These are phyloP conservation scores for Arthrinium puccinioides DNA, from an alignment of 2,329 filamentous ascomycete species.

Conservation along the genomic window DNA sequence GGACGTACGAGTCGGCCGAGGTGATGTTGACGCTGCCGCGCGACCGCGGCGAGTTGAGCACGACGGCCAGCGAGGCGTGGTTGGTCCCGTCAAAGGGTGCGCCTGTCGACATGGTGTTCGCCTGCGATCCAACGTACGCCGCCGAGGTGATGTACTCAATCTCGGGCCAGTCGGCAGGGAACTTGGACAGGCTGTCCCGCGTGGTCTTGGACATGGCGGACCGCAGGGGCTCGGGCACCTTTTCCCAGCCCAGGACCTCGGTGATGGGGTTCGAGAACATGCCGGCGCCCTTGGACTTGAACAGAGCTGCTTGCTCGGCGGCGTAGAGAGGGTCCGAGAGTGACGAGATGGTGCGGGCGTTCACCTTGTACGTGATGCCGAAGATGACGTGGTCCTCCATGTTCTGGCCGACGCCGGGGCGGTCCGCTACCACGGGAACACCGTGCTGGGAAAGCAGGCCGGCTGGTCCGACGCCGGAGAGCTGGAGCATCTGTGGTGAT, in stretches of 20 bases:
- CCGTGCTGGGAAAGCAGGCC: slow-evolving; percentile 17
- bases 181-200: slow-evolving; percentile 43
- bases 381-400: slow-evolving; percentile 29
- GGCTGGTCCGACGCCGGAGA: slow-evolving; percentile 20
- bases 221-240: slow-evolving; percentile 15
- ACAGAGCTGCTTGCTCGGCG: slow-evolving; percentile 59
- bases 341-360: slow-evolving; percentile 56
- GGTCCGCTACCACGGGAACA: slow-evolving; percentile 18
- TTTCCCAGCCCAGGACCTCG: slow-evolving; percentile 22
- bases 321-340: slow-evolving; percentile 45
- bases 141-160: slow-evolving; percentile 2
- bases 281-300: slow-evolving; percentile 48
- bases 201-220: slow-evolving; percentile 37
- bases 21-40: slow-evolving; percentile 57
- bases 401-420: slow-evolving; percentile 26
- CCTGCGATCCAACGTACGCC: neutral
- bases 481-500: slow-evolving; percentile 42
- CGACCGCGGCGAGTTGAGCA: slow-evolving; percentile 23
- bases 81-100: slow-evolving; percentile 17
- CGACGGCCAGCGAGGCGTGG: slow-evolving; percentile 21
- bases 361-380: slow-evolving; percentile 43
- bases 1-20: slow-evolving; percentile 29
- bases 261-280: slow-evolving; percentile 46
- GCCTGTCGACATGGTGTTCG: neutral
- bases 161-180: slow-evolving; percentile 14